A percentile compares a stretch with the other conserved stretches of the same genome.
These are phyloP conservation scores for Daedalea quercina DNA, from an alignment of 768 basidiomycete genomes.

Conservation along the genomic window DNA sequence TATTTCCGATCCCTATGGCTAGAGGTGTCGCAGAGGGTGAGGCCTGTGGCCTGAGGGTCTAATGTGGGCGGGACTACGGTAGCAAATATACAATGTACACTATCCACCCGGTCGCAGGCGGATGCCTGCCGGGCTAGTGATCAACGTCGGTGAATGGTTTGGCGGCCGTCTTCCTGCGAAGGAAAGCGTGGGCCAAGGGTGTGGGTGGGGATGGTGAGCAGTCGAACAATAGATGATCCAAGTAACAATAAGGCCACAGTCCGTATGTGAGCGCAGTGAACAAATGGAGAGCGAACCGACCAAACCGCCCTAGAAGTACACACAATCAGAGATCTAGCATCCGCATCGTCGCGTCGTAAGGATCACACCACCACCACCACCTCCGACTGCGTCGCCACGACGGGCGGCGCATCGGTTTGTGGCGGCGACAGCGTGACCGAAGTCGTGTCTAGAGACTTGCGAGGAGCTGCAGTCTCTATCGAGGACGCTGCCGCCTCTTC, in stretches of 20 bases:
- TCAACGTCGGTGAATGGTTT: not conserved
- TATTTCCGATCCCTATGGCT: too few relatives aligned
- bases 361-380: not conserved
- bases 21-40: slow-evolving; percentile 6
- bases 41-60: not conserved
- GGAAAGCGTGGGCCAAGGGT: not conserved
- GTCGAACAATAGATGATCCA: too few relatives aligned
- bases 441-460: not conserved
- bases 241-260: not conserved
- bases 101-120: too few relatives aligned
- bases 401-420: not conserved
- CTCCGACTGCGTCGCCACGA: not conserved
- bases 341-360: not conserved
- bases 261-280: not conserved
- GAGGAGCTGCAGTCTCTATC: not conserved
- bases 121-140: not conserved
- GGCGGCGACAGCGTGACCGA: not conserved
- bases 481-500: not conserved
- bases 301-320: not conserved
- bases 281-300: not conserved
- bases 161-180: not conserved
- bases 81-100: too few relatives aligned
- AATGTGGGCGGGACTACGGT: not conserved
- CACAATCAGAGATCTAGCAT: not conserved
- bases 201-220: too few relatives aligned